Percentiles rank a stretch among this genome's conserved stretches.
phyloP scores from a whole-genome alignment of 2,329 filamentous ascomycete species.

The Erysiphe neolycopersici region DNA sequence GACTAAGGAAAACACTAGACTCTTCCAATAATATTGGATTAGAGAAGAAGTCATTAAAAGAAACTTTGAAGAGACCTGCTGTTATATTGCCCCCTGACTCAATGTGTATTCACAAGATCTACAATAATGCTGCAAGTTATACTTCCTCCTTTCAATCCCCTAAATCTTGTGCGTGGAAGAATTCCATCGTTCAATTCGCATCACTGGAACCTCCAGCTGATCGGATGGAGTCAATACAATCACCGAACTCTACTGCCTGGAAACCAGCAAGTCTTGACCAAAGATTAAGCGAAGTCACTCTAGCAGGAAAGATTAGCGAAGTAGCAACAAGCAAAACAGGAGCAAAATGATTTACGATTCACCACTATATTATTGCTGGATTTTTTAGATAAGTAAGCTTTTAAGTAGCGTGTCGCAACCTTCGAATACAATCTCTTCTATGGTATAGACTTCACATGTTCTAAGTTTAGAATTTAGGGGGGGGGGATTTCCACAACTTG shows the following conservation, averaged over 20 bases:
- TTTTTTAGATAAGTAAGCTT: neutral
- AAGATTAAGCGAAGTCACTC: conserved; percentile 6
- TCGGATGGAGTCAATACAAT: conserved; percentile 7
- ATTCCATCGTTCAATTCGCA: neutral
- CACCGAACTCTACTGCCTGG: conserved; percentile 11
- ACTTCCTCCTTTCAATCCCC: conserved; percentile 9
- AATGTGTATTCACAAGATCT: conserved; percentile 1
- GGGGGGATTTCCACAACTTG: neutral
- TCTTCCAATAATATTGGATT: neutral
- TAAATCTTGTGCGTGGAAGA: conserved; percentile 11
- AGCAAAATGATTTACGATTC: conserved; percentile 12
- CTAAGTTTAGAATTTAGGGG: neutral
- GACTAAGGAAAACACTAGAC: neutral
- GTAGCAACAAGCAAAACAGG: conserved; percentile 8
- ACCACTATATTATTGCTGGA: neutral
- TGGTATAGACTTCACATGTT: neutral
- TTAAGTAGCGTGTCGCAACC: neutral
- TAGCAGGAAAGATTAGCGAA: conserved; percentile 9
- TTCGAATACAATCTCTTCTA: neutral
- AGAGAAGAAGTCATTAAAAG: neutral
- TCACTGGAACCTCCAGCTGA: conserved; percentile 2
- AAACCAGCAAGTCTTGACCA: conserved; percentile 7
- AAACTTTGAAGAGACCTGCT: conserved; percentile 1
- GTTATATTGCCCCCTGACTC: conserved; percentile 3
- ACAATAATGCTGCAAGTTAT: conserved; percentile 2